phyloP scores from a whole-genome alignment of 495 filamentous ascomycete genomes.

The Podospora sp. region DNA sequence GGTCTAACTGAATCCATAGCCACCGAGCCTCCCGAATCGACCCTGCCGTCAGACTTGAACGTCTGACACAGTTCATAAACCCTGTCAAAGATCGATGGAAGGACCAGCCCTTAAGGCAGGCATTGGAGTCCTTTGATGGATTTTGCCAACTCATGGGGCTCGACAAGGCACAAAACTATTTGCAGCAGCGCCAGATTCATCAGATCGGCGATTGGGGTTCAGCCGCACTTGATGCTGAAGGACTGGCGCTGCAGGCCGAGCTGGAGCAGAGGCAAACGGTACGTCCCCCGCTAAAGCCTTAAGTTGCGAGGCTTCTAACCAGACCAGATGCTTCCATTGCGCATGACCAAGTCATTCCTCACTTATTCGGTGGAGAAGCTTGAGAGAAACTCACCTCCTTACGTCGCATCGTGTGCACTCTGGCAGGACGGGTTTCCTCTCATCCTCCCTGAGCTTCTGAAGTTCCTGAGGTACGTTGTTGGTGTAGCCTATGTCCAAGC shows the following conservation, averaged over 20 bases:
- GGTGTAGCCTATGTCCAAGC: background rate
- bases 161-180: conserved; percentile 76
- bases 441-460: conserved; percentile 83
- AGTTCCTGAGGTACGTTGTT: conserved; percentile 69
- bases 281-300: conserved; percentile 21
- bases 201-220: conserved; percentile 81
- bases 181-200: conserved; percentile 71
- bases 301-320: conserved; percentile 18
- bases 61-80: conserved; percentile 72
- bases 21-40: conserved; percentile 83
- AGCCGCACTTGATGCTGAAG: conserved; percentile 74
- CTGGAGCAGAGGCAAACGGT: conserved; percentile 75
- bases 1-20: conserved; percentile 35
- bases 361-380: conserved; percentile 88
- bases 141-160: conserved; percentile 82
- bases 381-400: conserved; percentile 66
- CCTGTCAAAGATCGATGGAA: conserved; percentile 83
- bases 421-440: conserved; percentile 83
- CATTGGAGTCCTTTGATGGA: conserved; percentile 72
- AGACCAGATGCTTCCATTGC: conserved; percentile 68
- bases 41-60: conserved; percentile 58
- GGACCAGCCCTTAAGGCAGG: conserved; percentile 63
- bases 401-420: conserved; percentile 68
- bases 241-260: conserved; percentile 72
- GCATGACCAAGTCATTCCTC: conserved; percentile 85